phyloP scores from a whole-genome alignment of 306 rosid genomes.

The Alnus glutinosa region DNA sequence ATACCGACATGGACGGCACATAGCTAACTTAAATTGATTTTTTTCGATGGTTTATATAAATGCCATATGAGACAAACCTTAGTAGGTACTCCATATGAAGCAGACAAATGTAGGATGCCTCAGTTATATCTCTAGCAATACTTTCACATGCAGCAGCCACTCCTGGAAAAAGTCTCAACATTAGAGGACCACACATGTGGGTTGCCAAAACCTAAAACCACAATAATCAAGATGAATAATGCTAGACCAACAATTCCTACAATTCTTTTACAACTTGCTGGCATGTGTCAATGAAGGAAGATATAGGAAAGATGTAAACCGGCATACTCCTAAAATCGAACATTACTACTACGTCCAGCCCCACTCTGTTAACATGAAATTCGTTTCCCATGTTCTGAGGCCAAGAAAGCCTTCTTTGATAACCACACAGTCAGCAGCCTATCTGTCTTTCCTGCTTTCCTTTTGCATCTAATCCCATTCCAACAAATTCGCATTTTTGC shows the following conservation, averaged over 20 bases:
- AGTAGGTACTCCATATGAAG: background rate
- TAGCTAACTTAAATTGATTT: background rate
- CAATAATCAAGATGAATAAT: background rate
- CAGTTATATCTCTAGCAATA: constrained; percentile 1
- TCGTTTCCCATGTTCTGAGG: constrained; percentile 25
- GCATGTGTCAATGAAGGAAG: no score
- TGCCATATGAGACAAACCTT: background rate
- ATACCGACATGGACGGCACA: constrained; percentile 23
- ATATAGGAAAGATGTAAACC: background rate
- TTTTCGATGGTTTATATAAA: background rate
- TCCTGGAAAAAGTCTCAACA: constrained; percentile 33
- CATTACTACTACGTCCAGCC: constrained; percentile 23
- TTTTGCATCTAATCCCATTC: constrained; percentile 12
- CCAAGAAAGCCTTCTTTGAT: constrained; percentile 25
- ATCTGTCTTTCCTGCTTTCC: constrained; percentile 18
- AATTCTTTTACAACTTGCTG: no score
- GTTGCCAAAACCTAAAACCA: constrained; percentile 24
- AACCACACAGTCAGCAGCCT: constrained; percentile 13
- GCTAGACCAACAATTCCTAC: no score
- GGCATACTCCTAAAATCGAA: constrained; percentile 27
- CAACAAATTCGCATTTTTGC: constrained; percentile 17
- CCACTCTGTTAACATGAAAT: constrained; percentile 6
- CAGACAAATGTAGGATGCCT: constrained; percentile 5
- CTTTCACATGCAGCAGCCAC: constrained; percentile 10
- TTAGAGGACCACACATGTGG: constrained; percentile 40